Base-by-base conservation (phyloP, 768 basidiomycete species). In the Stropharia rugosoannulata region DNA sequence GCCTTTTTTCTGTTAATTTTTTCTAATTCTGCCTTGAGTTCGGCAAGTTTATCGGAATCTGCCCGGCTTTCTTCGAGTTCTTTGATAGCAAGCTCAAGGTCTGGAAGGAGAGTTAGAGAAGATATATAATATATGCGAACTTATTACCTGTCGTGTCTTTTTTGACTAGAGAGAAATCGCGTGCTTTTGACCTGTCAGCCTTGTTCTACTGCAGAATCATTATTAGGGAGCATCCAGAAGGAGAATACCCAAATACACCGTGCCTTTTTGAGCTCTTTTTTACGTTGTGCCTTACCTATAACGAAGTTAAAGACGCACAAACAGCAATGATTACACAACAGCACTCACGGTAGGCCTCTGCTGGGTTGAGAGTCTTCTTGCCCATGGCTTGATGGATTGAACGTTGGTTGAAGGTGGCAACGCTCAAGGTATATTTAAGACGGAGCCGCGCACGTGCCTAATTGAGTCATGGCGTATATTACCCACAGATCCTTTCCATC, bases 241-340 rank as follows among this genome's bases (percentile, higher is more conserved):
- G 27, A 29, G 43, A 55, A 39, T 19, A 29, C n/a, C 36, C 16
- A 48, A 12, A 38, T 45, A 27, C 50, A 56, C 36, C 45, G 62
- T 72, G 87, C 94, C 87, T 94, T 96, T 76, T 96, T 96, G 42
- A 98, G 76, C 69, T 99, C 96, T 69, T 95, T 98, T 71, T 94
- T 95, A 56, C 93, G 81, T 67, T 87, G 88, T 3, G 92, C 86
- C 73, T 98, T 98, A 53, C 95, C 95, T 97, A 63, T 35, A 36
- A 5, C 27, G 16, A 50, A 61, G 22, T 25, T 58, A 16, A 59
- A 50, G 19, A n/a, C 6, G 44, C 42, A 56, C 5, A 36, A 32
- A 27, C n/a, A 43, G 27, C 38, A 39, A n/a, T 13, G 12, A 57
- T 40, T 19, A n/a, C 37, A 42, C 3, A 29, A 27, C 4, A 52